Percentiles rank a stretch among this genome's conserved stretches.
phyloP scores from a whole-genome alignment of 2,329 filamentous ascomycete species.

The Sclerotinia minor region DNA sequence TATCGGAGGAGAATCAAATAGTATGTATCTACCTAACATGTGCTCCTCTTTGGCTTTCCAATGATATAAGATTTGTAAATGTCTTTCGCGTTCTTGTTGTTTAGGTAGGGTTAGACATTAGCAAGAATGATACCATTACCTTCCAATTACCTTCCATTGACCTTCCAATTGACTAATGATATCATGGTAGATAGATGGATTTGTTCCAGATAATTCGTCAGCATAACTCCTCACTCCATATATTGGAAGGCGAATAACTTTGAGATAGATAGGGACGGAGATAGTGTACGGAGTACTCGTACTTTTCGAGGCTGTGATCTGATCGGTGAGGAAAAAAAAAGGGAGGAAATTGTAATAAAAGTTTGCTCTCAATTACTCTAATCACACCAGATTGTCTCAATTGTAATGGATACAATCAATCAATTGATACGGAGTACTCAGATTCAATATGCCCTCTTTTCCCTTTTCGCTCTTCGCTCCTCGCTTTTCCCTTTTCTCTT shows the following conservation, averaged over 20 bases:
- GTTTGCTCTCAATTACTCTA: slow-evolving; percentile 6
- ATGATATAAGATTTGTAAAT: background rate
- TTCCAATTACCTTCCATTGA: no score
- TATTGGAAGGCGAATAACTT: background rate
- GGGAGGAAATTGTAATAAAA: slow-evolving; percentile 10
- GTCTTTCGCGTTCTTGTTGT: no score
- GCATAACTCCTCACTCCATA: background rate
- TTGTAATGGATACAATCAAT: slow-evolving; percentile 9
- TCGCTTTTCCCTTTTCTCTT: background rate
- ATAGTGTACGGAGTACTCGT: background rate
- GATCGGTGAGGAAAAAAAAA: background rate
- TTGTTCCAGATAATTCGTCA: slow-evolving; percentile 6
- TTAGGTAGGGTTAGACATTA: background rate
- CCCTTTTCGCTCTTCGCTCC: no score
- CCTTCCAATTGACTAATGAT: slow-evolving; percentile 17
- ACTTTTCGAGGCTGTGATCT: background rate
- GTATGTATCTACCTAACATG: background rate
- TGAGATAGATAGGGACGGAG: background rate
- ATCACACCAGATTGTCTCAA: slow-evolving; percentile 7
- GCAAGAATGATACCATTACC: slow-evolving; percentile 3
- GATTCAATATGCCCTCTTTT: slow-evolving; percentile 1
- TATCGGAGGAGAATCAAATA: background rate
- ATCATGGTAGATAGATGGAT: background rate
- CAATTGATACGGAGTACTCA: background rate
- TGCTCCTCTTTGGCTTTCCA: background rate